phyloP scores from a whole-genome alignment of 2,329 filamentous ascomycete genomes.

The Thermoascus crustaceus region DNA sequence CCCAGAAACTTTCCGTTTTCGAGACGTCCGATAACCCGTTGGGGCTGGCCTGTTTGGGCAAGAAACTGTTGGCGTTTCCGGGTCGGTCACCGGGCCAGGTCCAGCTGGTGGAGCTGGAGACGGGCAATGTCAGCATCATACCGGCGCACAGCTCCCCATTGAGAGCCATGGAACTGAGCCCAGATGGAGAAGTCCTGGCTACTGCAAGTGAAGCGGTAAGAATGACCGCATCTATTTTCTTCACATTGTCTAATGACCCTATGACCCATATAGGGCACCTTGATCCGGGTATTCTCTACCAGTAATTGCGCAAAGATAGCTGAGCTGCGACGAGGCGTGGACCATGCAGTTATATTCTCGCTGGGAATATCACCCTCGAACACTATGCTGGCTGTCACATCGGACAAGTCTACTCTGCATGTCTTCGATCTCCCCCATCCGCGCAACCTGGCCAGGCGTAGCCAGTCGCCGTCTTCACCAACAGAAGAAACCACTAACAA shows the following conservation, averaged over 20 bases:
- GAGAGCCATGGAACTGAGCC: conserved; percentile 69
- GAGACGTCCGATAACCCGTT: conserved; percentile 79
- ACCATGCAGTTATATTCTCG: conserved; percentile 79
- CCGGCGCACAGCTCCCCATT: conserved; percentile 77
- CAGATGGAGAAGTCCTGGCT: conserved; percentile 71
- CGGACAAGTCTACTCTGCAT: conserved; percentile 92
- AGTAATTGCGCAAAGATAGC: conserved; percentile 69
- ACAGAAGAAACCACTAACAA: conserved; percentile 53
- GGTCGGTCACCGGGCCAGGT: conserved; percentile 84
- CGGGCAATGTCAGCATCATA: conserved; percentile 82
- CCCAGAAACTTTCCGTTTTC: conserved; percentile 63
- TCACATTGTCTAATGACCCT: conserved; percentile 7
- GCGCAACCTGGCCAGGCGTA: conserved; percentile 23
- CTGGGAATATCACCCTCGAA: conserved; percentile 79
- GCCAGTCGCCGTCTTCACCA: conserved; percentile 24
- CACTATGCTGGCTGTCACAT: conserved; percentile 77
- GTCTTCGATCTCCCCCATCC: conserved; percentile 71
- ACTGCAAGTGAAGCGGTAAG: conserved; percentile 75
- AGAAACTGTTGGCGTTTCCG: conserved; percentile 70
- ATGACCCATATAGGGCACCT: conserved; percentile 55
- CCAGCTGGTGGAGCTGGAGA: conserved; percentile 71
- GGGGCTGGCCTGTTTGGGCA: conserved; percentile 70
- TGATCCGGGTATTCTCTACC: conserved; percentile 79
- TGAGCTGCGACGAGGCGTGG: conserved; percentile 81
- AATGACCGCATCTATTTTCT: neutral